These are phyloP conservation scores for Daldinia grandis DNA, from an alignment of 495 filamentous ascomycete species.

Conservation along the genomic window DNA sequence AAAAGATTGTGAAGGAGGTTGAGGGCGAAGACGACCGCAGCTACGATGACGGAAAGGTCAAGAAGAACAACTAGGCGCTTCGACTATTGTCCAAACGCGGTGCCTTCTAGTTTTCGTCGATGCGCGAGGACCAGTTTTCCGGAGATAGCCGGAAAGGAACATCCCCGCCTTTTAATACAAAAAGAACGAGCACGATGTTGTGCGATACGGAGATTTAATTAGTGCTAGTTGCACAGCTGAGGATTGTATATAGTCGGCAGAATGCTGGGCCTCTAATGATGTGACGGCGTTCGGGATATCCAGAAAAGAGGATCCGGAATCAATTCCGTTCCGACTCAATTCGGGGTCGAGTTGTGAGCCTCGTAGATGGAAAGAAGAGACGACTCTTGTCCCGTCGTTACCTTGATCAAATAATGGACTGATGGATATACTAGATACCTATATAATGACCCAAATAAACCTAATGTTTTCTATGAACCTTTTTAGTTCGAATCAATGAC, in stretches of 20 bases:
- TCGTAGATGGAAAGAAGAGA: not conserved
- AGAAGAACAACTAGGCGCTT: conserved; percentile 55
- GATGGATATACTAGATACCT: conserved; percentile 3
- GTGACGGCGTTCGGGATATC: conserved; percentile 2
- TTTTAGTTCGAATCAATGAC: not conserved
- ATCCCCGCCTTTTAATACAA: not conserved
- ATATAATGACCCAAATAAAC: conserved; percentile 7
- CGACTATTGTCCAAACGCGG: not conserved
- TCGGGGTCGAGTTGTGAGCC: not conserved
- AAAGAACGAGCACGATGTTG: not conserved
- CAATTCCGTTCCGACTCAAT: not conserved
- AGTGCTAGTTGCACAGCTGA: not conserved
- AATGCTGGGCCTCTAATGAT: conserved; percentile 3
- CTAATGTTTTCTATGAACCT: conserved; percentile 3
- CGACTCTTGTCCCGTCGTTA: conserved; percentile 1
- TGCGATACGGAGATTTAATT: conserved; percentile 4
- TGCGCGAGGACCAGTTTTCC: not conserved
- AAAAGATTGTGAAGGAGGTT: conserved; percentile 80
- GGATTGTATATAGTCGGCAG: conserved; percentile 5
- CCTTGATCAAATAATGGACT: conserved; percentile 1
- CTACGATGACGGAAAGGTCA: conserved; percentile 62
- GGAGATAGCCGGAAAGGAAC: not conserved
- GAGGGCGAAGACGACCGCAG: conserved; percentile 87
- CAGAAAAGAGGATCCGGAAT: not conserved
- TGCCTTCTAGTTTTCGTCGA: not conserved